Conservation (phyloP, 2,329 filamentous ascomycete genomes). For the Alternaria longipes region DNA sequence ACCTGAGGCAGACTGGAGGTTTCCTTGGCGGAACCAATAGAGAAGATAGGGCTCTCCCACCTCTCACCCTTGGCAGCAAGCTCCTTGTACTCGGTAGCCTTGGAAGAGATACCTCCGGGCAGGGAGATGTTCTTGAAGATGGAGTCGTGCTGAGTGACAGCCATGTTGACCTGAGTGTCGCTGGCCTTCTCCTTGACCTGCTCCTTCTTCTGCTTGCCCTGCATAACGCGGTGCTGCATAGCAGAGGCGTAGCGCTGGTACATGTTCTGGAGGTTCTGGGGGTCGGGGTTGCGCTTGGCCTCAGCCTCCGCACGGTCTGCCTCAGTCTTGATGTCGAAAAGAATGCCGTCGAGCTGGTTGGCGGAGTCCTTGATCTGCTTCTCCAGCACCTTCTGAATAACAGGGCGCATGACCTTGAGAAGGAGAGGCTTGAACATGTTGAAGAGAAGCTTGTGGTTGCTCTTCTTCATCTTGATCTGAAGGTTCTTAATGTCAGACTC, state of each 20-base stretch:
- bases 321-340: constrained; percentile 83
- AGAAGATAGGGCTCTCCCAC: constrained; percentile 96
- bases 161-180: constrained; percentile 80
- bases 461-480: constrained; percentile 90
- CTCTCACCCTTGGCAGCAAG: constrained; percentile 86
- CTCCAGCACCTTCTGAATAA: constrained; percentile 86
- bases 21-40: constrained; percentile 78
- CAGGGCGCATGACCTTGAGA: constrained; percentile 83
- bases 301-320: constrained; percentile 76
- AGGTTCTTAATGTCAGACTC: constrained; percentile 83
- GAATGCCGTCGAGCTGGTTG: constrained; percentile 74
- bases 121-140: constrained; percentile 90
- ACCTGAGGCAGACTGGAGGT: constrained; percentile 74
- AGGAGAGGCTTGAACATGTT: constrained; percentile 85
- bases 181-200: constrained; percentile 57
- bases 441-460: constrained; percentile 93
- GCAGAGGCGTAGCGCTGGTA: constrained; percentile 85
- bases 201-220: constrained; percentile 81
- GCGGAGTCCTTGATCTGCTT: constrained; percentile 88
- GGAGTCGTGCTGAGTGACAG: constrained; percentile 86
- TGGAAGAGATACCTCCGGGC: constrained; percentile 87
- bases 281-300: constrained; percentile 69
- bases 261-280: constrained; percentile 79
- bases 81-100: constrained; percentile 93
- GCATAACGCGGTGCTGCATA: constrained; percentile 74